phyloP scores from a whole-genome alignment of 805 yeast genomes.

The Kodamaea sagamina region DNA sequence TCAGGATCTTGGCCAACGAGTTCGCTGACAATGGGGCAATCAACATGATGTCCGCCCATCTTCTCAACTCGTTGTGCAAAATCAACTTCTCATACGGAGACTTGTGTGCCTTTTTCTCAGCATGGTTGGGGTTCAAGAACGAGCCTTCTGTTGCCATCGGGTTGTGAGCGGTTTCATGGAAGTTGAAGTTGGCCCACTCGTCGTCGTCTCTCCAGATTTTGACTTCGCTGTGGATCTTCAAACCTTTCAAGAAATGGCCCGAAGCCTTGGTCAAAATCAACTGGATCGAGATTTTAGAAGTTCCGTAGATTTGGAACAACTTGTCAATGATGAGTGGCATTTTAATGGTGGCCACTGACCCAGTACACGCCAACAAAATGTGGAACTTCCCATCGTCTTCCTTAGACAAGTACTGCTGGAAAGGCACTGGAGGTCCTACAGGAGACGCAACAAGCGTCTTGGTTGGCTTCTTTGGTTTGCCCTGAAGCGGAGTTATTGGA shows the following conservation, averaged over 20 bases:
- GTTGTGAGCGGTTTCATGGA: constrained; percentile 18
- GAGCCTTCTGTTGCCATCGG: constrained; percentile 4
- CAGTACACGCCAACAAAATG: constrained; percentile 88
- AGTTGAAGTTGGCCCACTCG: constrained; percentile 69
- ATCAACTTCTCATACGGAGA: constrained; percentile 40
- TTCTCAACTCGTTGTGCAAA: constrained; percentile 45
- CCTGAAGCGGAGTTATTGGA: constrained; percentile 5
- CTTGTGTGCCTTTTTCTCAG: constrained; percentile 24
- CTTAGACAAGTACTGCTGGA: constrained; percentile 67
- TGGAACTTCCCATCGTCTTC: constrained; percentile 86
- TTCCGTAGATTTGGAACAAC: constrained; percentile 74
- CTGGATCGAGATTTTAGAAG: constrained; percentile 73
- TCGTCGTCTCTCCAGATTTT: constrained; percentile 91
- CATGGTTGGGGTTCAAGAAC: constrained; percentile 10
- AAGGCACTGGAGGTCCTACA: constrained; percentile 69
- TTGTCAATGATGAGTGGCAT: constrained; percentile 87
- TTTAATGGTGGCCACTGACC: constrained; percentile 95
- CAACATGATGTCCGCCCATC: constrained; percentile 50
- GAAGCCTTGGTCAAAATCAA: constrained; percentile 84
- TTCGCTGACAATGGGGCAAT: constrained; percentile 50
- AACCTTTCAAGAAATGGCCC: constrained; percentile 63
- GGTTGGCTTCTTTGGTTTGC: constrained; percentile 34
- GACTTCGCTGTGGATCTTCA: constrained; percentile 64
- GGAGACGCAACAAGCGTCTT: constrained; percentile 60
- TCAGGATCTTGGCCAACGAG: constrained; percentile 45